These are phyloP conservation scores for Handroanthus guayacan DNA, from an alignment of 257 asterid genomes.

Conservation along the genomic window DNA sequence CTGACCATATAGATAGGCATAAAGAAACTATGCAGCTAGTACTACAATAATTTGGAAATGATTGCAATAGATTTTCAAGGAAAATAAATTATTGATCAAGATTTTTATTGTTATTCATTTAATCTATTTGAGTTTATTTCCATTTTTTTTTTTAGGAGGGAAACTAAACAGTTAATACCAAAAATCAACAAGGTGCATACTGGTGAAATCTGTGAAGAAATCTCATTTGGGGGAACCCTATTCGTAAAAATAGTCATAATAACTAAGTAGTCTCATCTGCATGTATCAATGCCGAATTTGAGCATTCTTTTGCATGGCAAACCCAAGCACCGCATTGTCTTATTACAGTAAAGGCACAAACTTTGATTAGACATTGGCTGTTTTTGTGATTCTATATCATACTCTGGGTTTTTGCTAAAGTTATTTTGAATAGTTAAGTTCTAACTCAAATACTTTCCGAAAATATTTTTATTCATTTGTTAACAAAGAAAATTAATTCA, in stretches of 20 bases:
- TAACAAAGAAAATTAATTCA: not conserved
- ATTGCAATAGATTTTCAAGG: not conserved
- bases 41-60: no score
- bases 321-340: constrained; percentile 1
- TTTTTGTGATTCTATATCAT: not conserved
- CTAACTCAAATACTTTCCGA: not conserved
- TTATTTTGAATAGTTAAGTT: not conserved
- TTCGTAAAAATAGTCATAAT: not conserved
- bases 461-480: not conserved
- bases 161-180: no score
- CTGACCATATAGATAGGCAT: no score
- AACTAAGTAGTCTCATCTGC: not conserved
- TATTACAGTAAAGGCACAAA: not conserved
- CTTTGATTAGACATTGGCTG: not conserved
- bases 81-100: not conserved
- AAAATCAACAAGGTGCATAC: not conserved
- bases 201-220: not conserved
- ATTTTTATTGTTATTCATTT: not conserved
- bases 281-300: not conserved
- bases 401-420: not conserved
- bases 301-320: not conserved
- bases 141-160: no score
- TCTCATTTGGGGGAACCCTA: not conserved
- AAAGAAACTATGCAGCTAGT: no score
- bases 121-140: not conserved